Evolutionary conservation across 768 basidiomycete species (phyloP).

Genomic region (Austroboletus festivus): DNA sequence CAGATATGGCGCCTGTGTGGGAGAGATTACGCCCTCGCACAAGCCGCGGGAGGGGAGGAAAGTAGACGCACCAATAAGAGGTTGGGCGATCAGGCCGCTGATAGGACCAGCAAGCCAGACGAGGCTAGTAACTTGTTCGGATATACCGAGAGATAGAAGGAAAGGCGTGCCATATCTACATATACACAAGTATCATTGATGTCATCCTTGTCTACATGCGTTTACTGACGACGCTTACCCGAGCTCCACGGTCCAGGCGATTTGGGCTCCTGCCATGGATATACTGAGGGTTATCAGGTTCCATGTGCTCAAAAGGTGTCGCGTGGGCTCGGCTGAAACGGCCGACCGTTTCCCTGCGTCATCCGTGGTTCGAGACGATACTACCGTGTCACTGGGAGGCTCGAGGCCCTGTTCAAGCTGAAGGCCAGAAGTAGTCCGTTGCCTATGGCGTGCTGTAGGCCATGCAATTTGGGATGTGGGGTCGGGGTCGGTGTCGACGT

Average conservation of each 20-base stretch:
- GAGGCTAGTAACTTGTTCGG: conserved; percentile 86
- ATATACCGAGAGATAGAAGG: conserved; percentile 72
- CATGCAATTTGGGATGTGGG: conserved; percentile 79
- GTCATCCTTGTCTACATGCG: conserved; percentile 1
- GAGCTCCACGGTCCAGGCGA: conserved; percentile 94
- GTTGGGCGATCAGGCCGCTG: conserved; percentile 92
- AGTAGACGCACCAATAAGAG: conserved; percentile 76
- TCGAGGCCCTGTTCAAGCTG: conserved; percentile 22
- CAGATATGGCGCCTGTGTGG: conserved; percentile 85
- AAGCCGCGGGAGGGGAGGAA: neutral
- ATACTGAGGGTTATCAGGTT: conserved; percentile 79
- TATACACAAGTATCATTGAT: conserved; percentile 5
- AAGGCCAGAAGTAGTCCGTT: conserved; percentile 23
- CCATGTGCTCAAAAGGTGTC: conserved; percentile 47
- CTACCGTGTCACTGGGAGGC: conserved; percentile 18
- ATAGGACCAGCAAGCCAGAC: conserved; percentile 97
- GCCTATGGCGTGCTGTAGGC: conserved; percentile 49
- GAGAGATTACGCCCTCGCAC: conserved; percentile 4
- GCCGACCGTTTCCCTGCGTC: conserved; percentile 27
- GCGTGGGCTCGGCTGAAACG: conserved; percentile 20
- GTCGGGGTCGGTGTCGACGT: conserved; percentile 57
- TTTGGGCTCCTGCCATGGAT: conserved; percentile 92
- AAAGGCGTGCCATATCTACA: conserved; percentile 97
- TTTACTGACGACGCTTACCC: conserved; percentile 52
- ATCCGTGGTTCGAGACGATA: conserved; percentile 32